Base-by-base conservation (phyloP, 1,284 basidiomycete genomes). In the Moesziomyces sp. region DNA sequence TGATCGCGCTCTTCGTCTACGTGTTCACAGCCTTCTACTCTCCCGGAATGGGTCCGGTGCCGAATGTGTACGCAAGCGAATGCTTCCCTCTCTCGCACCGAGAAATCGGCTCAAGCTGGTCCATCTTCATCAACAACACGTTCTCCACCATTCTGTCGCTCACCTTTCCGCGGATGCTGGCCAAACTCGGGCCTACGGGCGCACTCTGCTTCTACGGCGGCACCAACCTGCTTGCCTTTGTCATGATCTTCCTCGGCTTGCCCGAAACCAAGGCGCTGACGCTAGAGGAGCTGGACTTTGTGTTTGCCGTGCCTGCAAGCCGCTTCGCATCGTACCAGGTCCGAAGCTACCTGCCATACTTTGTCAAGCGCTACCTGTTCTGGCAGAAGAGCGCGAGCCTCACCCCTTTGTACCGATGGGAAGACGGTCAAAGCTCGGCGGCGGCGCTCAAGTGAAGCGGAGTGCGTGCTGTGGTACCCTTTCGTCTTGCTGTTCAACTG, bases 181-280 rank as follows among this genome's bases (percentile, higher is more conserved):
- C 58, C 13, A 57, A 52, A 10, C 43, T 78, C 26, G 60, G 38
- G 46, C 58, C 74, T 3, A 58, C 56, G 18, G 57, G 71, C 48
- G 62, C 74, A 51, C 44, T 81, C 48, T 52, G 59, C 55, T 63
- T 61, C 69, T 68, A 77, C 70, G 46, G 79, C 50, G 63, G 75
- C 33, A 52, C 74, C 35, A 73, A 74, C 50, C 26, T 55, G 7
- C 45, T 76, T 18, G 52, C 76, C 7, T 63, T 66, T 59, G 19
- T 75, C 46, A 56, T 78, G 23, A 51, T 73, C 18, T 68, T 76
- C 52, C 52, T 76, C 44, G 89, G 91, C 74, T 86, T 92, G 11
- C 91, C 90, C 43, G 92, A 93, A 86, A 93, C 92, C 40, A 93
- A 92, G 86, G 88, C 89, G 4, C 87, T 90, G 54, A 90, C 91